Evolutionary conservation across 2,329 filamentous ascomycete species (phyloP).

Genomic region (Aphanocladium album): DNA sequence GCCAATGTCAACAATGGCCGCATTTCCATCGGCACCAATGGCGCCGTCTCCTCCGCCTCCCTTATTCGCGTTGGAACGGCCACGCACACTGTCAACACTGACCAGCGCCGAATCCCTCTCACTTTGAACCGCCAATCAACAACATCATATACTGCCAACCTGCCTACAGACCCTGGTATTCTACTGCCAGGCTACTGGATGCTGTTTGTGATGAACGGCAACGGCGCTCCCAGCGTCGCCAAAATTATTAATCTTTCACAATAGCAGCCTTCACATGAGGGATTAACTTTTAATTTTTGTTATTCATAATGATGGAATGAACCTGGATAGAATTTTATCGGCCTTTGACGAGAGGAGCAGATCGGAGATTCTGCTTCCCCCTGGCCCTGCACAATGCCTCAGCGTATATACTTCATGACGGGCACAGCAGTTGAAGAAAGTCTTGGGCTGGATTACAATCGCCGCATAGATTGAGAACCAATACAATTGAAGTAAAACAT

Average conservation of each 20-base stretch:
- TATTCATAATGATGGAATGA: not conserved
- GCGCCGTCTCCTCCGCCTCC: conserved; percentile 22
- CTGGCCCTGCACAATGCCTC: not conserved
- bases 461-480: not conserved
- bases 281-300: not conserved
- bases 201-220: conserved; percentile 44
- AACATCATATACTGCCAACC: conserved; percentile 32
- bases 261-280: not conserved
- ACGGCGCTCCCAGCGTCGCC: conserved; percentile 39
- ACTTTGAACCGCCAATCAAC: conserved; percentile 22
- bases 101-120: conserved; percentile 50
- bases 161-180: conserved; percentile 45
- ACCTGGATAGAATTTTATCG: not conserved
- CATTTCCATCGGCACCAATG: conserved; percentile 25
- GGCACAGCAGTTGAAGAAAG: not conserved
- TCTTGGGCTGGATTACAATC: too few relatives aligned
- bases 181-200: conserved; percentile 50
- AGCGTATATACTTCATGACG: not conserved
- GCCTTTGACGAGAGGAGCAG: not conserved
- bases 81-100: conserved; percentile 54
- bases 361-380: not conserved
- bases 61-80: conserved; percentile 44
- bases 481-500: not conserved
- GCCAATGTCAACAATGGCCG: conserved; percentile 24
- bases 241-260: conserved; percentile 3